A percentile compares a stretch with the other conserved stretches of the same genome.
These are phyloP conservation scores for Luffa acutangula DNA, from an alignment of 306 rosid species.

Conservation along the genomic window DNA sequence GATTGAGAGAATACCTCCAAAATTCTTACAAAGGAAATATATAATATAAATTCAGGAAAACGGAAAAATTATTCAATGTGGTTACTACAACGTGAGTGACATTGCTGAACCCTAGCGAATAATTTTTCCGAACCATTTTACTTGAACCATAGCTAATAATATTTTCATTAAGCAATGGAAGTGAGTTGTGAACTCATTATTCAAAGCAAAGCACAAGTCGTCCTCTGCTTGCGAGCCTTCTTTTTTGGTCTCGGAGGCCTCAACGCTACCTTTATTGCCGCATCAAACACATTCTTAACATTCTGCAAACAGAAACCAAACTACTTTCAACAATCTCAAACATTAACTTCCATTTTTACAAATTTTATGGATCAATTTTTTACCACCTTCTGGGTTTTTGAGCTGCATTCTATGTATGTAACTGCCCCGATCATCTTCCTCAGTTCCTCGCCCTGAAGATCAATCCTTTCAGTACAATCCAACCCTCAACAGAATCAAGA, in stretches of 20 bases:
- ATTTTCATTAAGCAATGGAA: not conserved
- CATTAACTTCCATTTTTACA: not conserved
- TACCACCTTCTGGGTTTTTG: conserved; percentile 37
- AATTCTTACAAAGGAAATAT: not conserved
- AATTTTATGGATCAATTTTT: not conserved
- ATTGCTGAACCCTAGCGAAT: not conserved
- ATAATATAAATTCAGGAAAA: not conserved
- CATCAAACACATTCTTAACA: conserved; percentile 29
- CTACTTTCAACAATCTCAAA: not conserved
- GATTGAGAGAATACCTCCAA: not conserved
- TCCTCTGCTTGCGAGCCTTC: conserved; percentile 19
- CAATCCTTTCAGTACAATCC: not conserved
- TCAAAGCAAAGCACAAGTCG: conserved; percentile 14
- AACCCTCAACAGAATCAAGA: conserved; percentile 2
- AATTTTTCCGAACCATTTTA: not conserved
- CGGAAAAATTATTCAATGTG: not conserved
- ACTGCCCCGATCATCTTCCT: conserved; percentile 30
- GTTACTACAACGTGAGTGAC: not conserved
- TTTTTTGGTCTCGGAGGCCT: conserved; percentile 20
- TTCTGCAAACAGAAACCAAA: conserved; percentile 8
- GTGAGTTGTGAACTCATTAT: not conserved
- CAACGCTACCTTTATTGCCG: conserved; percentile 28
- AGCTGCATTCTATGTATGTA: conserved; percentile 27
- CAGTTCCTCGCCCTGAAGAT: conserved; percentile 26
- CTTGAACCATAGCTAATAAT: not conserved